Evolutionary conservation across 192 early-diverging fungal species (phyloP).

Genomic region (Dispira parvispora): DNA sequence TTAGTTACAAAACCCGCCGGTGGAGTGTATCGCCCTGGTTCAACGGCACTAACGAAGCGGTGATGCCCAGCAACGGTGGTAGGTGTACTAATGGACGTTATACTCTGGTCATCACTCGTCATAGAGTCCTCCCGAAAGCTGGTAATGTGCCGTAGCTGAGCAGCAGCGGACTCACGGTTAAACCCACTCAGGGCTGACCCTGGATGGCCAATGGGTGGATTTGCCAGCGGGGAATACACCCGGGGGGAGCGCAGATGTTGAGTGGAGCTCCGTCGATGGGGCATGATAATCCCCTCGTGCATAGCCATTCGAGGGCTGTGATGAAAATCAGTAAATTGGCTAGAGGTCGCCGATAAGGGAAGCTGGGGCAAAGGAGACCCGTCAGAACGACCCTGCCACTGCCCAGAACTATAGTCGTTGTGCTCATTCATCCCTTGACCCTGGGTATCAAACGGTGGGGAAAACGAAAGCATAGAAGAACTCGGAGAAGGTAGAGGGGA

Average conservation of each 20-base stretch:
- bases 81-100: not conserved
- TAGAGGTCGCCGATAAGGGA: not conserved
- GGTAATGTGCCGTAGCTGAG: not conserved
- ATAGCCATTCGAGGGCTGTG: not conserved
- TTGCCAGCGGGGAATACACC: not conserved
- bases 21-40: too few relatives aligned
- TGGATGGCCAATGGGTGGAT: not conserved
- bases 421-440: not conserved
- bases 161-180: not conserved
- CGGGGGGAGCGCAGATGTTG: not conserved
- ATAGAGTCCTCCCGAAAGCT: not conserved
- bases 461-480: constrained; percentile 10
- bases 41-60: not conserved
- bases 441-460: constrained; percentile 3
- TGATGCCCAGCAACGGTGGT: not conserved
- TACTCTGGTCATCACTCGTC: not conserved
- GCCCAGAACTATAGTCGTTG: not conserved
- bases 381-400: too few relatives aligned
- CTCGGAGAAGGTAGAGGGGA: constrained; percentile 9
- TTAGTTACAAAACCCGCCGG: too few relatives aligned
- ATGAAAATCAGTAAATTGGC: not conserved
- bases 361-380: constrained; percentile 1
- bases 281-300: constrained; percentile 5
- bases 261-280: constrained; percentile 6
- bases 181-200: not conserved